A percentile compares a stretch with the other conserved stretches of the same genome.
Evolutionary conservation across 1,284 basidiomycete species (phyloP).

Genomic region (Cutaneotrichosporon sp.): DNA sequence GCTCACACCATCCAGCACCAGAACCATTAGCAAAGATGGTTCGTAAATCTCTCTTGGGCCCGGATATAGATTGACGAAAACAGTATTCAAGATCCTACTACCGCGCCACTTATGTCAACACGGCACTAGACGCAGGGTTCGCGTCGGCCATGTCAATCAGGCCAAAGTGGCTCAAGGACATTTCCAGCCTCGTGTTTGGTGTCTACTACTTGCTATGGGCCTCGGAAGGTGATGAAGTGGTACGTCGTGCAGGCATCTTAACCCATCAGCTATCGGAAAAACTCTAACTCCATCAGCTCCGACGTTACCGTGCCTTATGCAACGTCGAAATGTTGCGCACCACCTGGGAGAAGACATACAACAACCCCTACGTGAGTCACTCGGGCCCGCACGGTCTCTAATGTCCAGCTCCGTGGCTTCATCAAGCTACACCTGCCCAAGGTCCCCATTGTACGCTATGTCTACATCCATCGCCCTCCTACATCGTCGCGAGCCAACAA

Average conservation of each 20-base stretch:
- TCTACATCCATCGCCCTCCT: conserved; percentile 76
- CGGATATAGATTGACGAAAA: conserved; percentile 7
- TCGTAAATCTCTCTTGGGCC: conserved; percentile 37
- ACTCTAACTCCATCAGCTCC: conserved; percentile 62
- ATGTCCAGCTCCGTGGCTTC: conserved; percentile 65
- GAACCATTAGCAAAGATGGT: conserved; percentile 87
- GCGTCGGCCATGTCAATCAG: conserved; percentile 90
- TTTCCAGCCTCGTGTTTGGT: conserved; percentile 79
- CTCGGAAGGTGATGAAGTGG: conserved; percentile 91
- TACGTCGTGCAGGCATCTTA: conserved; percentile 42
- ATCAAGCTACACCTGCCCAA: conserved; percentile 61
- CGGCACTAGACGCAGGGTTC: conserved; percentile 94
- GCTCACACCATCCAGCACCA: conserved; percentile 63
- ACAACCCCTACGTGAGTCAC: conserved; percentile 76
- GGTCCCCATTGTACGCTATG: conserved; percentile 68
- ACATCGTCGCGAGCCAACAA: conserved; percentile 68
- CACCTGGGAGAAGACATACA: conserved; percentile 90
- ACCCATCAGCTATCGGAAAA: neutral
- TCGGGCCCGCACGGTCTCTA: conserved; percentile 1
- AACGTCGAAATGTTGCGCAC: conserved; percentile 92
- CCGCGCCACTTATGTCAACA: conserved; percentile 93
- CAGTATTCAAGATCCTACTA: conserved; percentile 92
- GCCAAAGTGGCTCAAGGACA: conserved; percentile 87
- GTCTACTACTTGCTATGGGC: conserved; percentile 92
- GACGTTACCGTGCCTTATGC: conserved; percentile 84